phyloP scores from a whole-genome alignment of 176 grass and related monocot species.

The Carex parvula region DNA sequence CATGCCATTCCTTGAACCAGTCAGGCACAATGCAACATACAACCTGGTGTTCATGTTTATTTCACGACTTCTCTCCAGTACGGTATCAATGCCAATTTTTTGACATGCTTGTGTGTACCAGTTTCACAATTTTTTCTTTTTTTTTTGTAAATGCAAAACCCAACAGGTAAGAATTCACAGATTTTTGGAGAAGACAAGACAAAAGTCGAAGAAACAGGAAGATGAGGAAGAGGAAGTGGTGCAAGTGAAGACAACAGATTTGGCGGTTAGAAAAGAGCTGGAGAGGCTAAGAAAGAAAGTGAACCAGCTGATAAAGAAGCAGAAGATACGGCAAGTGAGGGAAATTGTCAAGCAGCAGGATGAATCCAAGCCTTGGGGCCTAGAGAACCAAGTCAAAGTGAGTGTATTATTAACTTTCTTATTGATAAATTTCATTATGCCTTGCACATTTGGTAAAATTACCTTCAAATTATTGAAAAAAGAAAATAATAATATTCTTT shows the following conservation, averaged over 20 bases:
- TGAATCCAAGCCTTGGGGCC: conserved; percentile 78
- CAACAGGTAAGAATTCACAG: conserved; percentile 69
- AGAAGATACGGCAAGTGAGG: conserved; percentile 59
- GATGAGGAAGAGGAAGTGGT: conserved; percentile 39
- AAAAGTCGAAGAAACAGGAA: conserved; percentile 52
- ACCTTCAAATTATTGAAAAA: background rate
- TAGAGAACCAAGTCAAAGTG: conserved; percentile 88
- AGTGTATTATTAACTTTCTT: conserved; percentile 10
- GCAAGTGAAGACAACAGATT: conserved; percentile 30
- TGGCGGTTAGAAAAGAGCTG: conserved; percentile 36
- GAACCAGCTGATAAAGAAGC: conserved; percentile 75
- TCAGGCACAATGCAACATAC: background rate
- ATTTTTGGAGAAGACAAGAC: conserved; percentile 86
- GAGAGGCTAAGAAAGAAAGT: conserved; percentile 83
- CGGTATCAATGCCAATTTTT: background rate
- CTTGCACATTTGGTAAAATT: background rate
- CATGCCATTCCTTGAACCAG: background rate
- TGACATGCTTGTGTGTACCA: background rate
- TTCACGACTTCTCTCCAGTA: background rate
- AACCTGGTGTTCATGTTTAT: background rate
- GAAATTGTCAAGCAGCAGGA: conserved; percentile 69
- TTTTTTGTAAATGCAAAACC: conserved; percentile 13
- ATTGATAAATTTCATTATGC: background rate
- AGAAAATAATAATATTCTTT: background rate
- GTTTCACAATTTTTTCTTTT: conserved; percentile 11